Evolutionary conservation across 305 asterid species (phyloP).

Genomic region (Fraxinus xanthoxyloides): DNA sequence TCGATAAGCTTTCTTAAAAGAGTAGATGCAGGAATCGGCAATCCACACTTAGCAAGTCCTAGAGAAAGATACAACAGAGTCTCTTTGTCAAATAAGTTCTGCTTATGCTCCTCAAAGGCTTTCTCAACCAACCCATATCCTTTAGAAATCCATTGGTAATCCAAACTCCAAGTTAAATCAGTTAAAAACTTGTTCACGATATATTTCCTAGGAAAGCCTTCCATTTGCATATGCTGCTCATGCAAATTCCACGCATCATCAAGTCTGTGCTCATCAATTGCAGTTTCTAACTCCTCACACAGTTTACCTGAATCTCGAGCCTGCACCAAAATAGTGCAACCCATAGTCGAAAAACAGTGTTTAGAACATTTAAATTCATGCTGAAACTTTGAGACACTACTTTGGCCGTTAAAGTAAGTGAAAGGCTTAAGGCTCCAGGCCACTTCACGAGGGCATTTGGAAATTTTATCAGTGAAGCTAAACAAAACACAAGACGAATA

Average conservation of each 20-base stretch:
- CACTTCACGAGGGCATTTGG: constrained; percentile 18
- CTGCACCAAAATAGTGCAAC: constrained; percentile 70
- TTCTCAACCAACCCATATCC: constrained; percentile 72
- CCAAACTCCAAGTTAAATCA: constrained; percentile 46
- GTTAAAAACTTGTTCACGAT: constrained; percentile 55
- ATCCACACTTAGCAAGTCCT: constrained; percentile 69
- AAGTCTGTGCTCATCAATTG: constrained; percentile 50
- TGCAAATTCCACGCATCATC: constrained; percentile 77
- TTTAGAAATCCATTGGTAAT: constrained; percentile 56
- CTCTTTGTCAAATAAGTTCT: constrained; percentile 55
- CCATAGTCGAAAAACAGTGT: constrained; percentile 45
- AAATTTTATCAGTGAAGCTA: constrained; percentile 29
- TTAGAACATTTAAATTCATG: constrained; percentile 24
- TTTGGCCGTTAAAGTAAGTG: constrained; percentile 18
- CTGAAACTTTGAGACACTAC: constrained; percentile 8
- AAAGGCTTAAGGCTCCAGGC: constrained; percentile 25
- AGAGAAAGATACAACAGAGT: constrained; percentile 64
- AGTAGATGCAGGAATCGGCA: constrained; percentile 67
- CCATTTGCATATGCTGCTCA: constrained; percentile 68
- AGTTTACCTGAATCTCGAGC: constrained; percentile 81
- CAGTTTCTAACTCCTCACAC: constrained; percentile 63
- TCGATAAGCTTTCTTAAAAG: constrained; percentile 74
- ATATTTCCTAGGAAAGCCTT: constrained; percentile 76
- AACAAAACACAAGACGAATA: constrained; percentile 17
- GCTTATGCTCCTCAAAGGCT: constrained; percentile 62